Evolutionary conservation across 2,329 filamentous ascomycete species (phyloP).

Genomic region (Tolypocladium guangdongense): DNA sequence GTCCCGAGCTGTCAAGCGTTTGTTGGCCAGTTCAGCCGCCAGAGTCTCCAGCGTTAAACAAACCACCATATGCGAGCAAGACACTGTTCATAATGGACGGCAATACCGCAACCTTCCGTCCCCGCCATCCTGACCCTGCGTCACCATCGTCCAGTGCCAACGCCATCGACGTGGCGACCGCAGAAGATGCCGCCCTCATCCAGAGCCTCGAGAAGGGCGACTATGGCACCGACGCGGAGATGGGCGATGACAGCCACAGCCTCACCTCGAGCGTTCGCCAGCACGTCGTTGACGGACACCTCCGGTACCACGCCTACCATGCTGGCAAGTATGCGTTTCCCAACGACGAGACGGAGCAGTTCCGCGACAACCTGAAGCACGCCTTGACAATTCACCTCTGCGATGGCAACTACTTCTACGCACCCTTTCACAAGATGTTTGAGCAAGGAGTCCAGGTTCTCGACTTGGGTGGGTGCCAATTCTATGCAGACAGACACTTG

Average conservation of each 20-base stretch:
- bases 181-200: conserved; percentile 10
- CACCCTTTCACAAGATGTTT: conserved; percentile 29
- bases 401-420: conserved; percentile 29
- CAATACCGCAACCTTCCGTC: neutral
- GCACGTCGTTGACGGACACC: conserved; percentile 29
- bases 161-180: neutral
- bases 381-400: conserved; percentile 27
- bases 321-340: conserved; percentile 31
- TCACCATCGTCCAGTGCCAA: neutral
- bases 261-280: conserved; percentile 31
- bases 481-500: neutral
- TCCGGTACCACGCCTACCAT: conserved; percentile 30
- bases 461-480: conserved; percentile 29
- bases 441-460: conserved; percentile 30
- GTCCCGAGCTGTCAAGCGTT: neutral
- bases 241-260: conserved; percentile 22
- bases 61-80: neutral
- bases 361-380: conserved; percentile 30
- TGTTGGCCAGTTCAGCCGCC: neutral
- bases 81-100: neutral
- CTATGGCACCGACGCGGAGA: conserved; percentile 11
- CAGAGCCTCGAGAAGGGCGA: conserved; percentile 23
- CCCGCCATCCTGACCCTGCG: neutral
- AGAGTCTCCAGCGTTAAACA: too few species aligned
- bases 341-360: conserved; percentile 31